Evolutionary conservation across 2,329 filamentous ascomycete species (phyloP).

Genomic region (Colletotrichum sidae): DNA sequence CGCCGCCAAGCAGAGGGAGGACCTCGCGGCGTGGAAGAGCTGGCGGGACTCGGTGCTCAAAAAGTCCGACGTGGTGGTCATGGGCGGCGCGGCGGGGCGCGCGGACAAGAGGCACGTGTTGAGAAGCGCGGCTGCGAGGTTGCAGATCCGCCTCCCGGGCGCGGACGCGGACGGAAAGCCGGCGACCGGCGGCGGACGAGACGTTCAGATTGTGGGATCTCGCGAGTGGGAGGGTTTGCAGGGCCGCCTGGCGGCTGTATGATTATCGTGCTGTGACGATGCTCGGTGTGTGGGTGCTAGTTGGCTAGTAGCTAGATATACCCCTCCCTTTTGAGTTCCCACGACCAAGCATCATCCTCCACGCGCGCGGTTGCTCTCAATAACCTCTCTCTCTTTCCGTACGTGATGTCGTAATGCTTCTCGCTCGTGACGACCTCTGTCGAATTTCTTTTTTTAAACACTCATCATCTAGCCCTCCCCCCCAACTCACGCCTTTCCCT

Average conservation of each 20-base stretch:
- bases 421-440: conserved; percentile 5
- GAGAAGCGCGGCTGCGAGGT: conserved; percentile 55
- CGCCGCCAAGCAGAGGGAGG: conserved; percentile 73
- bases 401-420: conserved; percentile 20
- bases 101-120: conserved; percentile 45
- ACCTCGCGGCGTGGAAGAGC: conserved; percentile 70
- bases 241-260: conserved; percentile 51
- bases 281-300: conserved; percentile 13
- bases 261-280: conserved; percentile 22
- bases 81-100: conserved; percentile 35
- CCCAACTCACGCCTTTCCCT: conserved; percentile 53
- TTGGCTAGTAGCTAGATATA: conserved; percentile 32
- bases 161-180: conserved; percentile 58
- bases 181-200: conserved; percentile 48
- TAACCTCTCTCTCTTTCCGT: neutral
- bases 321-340: conserved; percentile 13
- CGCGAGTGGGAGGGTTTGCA: conserved; percentile 68
- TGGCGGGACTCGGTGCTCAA: conserved; percentile 68
- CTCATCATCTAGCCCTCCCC: neutral
- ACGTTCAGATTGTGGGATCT: conserved; percentile 65
- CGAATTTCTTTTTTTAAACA: no score
- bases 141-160: conserved; percentile 60
- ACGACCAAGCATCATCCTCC: neutral
- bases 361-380: neutral
- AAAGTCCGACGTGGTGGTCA: conserved; percentile 61